Evolutionary conservation across 495 filamentous ascomycete species (phyloP).

Genomic region (Wilcoxina mikolae): DNA sequence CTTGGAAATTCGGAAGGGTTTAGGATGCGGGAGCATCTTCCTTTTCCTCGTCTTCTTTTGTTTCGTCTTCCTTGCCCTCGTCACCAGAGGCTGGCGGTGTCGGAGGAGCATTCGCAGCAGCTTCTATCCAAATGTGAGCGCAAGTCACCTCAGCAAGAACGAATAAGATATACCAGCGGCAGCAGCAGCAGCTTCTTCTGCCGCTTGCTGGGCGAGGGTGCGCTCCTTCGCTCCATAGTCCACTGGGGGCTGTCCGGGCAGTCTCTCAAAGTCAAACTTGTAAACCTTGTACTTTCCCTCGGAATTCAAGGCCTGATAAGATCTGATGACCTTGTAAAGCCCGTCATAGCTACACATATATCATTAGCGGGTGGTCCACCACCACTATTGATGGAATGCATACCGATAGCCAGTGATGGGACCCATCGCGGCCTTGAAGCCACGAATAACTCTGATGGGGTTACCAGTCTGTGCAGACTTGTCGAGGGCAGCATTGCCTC

Average conservation of each 20-base stretch:
- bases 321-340: slow-evolving; percentile 24
- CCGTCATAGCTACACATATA: slow-evolving; percentile 23
- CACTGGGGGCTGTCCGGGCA: slow-evolving; percentile 23
- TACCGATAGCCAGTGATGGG: slow-evolving; percentile 23
- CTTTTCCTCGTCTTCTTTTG: too few species aligned
- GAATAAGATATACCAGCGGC: too few species aligned
- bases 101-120: too few species aligned
- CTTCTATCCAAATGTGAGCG: too few species aligned
- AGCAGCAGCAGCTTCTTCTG: too few species aligned
- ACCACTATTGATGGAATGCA: too few species aligned
- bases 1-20: too few species aligned
- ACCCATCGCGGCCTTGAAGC: slow-evolving; percentile 26
- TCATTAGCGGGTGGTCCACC: not conserved
- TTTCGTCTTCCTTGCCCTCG: too few species aligned
- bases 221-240: slow-evolving; percentile 11
- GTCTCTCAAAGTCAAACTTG: slow-evolving; percentile 28
- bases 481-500: slow-evolving; percentile 22
- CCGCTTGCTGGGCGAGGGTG: too few species aligned
- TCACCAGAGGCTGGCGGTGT: too few species aligned
- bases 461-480: slow-evolving; percentile 18
- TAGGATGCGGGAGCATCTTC: too few species aligned
- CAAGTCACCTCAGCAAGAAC: too few species aligned
- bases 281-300: slow-evolving; percentile 24
- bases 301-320: slow-evolving; percentile 25
- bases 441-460: slow-evolving; percentile 27